These are phyloP conservation scores for Tolypocladium amazonense DNA, from an alignment of 2,329 filamentous ascomycete genomes.

Conservation along the genomic window DNA sequence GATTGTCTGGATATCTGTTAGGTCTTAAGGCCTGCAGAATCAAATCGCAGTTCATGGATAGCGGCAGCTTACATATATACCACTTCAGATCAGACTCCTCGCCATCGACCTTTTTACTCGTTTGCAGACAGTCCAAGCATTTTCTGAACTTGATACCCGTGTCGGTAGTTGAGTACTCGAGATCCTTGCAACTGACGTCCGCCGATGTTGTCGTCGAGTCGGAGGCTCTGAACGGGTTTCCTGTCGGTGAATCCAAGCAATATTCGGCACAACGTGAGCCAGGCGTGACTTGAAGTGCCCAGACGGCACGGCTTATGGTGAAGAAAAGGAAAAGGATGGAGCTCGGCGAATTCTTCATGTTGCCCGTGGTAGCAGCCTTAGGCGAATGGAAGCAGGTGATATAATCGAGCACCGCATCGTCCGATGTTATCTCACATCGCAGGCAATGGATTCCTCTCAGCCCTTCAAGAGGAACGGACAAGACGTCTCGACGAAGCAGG, in stretches of 20 bases:
- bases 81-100: slow-evolving; percentile 31
- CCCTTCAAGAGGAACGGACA: not conserved
- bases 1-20: slow-evolving; percentile 27
- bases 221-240: slow-evolving; percentile 20
- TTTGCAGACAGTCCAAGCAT: slow-evolving; percentile 35
- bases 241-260: slow-evolving; percentile 29
- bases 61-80: slow-evolving; percentile 34
- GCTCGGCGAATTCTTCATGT: not conserved
- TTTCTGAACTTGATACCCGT: slow-evolving; percentile 34
- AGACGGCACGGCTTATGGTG: slow-evolving; percentile 5
- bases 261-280: slow-evolving; percentile 37
- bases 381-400: not conserved
- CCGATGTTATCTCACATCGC: not conserved
- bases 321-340: slow-evolving; percentile 8
- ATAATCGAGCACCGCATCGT: not conserved
- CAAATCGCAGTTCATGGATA: not conserved
- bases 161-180: slow-evolving; percentile 23
- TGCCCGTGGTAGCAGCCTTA: not conserved
- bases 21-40: not conserved
- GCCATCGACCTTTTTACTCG: slow-evolving; percentile 28
- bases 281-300: slow-evolving; percentile 35
- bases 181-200: slow-evolving; percentile 36
- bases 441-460: not conserved
- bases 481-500: not conserved
- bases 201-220: slow-evolving; percentile 29